These are phyloP conservation scores for Dictyostelium brefeldianum DNA, from an alignment of 78 protist species.

Conservation along the genomic window DNA sequence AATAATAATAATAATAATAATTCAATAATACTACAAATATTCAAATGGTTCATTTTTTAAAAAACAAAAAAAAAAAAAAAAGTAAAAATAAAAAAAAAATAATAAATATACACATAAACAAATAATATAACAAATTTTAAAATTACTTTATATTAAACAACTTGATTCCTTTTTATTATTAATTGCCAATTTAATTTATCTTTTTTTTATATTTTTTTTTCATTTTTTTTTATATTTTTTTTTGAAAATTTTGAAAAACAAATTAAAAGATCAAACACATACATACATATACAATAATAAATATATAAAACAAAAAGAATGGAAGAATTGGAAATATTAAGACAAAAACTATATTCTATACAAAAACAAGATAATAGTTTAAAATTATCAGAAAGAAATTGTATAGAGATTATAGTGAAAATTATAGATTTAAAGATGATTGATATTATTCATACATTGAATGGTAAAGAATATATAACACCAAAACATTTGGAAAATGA, in stretches of 20 bases:
- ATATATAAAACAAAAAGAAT: background rate
- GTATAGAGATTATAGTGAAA: slow-evolving; percentile 85
- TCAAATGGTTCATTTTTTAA: background rate
- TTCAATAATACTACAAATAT: background rate
- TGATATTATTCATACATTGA: slow-evolving; percentile 72
- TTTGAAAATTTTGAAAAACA: too few species aligned
- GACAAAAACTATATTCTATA: slow-evolving; percentile 41
- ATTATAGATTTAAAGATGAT: slow-evolving; percentile 74
- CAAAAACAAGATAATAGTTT: slow-evolving; percentile 46
- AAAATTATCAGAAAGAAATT: slow-evolving; percentile 86
- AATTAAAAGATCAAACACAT: too few species aligned
- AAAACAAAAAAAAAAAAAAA: background rate
- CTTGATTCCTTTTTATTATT: too few species aligned
- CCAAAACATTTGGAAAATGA: slow-evolving; percentile 84
- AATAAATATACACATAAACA: background rate
- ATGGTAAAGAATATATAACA: slow-evolving; percentile 91
- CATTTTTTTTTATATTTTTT: too few species aligned
- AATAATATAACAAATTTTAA: background rate
- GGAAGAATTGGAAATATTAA: slow-evolving; percentile 43
- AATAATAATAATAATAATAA: background rate
- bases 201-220: too few species aligned
- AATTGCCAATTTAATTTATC: too few species aligned
- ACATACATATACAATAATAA: background rate
- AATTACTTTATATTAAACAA: background rate
- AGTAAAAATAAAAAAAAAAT: background rate